Evolutionary conservation across 1,139 yeast species (phyloP).

Genomic region (Meyerozyma smithsonii): DNA sequence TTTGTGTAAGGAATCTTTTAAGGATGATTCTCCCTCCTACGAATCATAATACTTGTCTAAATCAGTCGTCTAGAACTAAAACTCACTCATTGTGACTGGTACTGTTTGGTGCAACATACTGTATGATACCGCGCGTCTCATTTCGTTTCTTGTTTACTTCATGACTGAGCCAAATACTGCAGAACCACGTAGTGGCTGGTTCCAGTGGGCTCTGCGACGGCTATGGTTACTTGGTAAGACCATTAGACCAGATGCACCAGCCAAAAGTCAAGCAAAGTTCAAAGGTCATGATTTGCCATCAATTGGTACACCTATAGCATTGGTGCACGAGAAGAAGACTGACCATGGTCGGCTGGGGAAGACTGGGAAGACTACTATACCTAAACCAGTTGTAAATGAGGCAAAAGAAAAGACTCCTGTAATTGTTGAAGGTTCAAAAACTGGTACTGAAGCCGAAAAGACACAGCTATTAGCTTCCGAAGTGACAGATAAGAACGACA

Average conservation of each 20-base stretch:
- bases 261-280: neutral
- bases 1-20: no score
- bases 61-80: no score
- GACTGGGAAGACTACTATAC: neutral
- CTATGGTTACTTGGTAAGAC: neutral
- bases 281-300: neutral
- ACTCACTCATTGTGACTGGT: no score
- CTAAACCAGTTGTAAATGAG: neutral
- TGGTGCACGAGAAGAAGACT: neutral
- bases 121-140: conserved; percentile 2
- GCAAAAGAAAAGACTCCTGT: neutral
- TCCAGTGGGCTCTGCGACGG: conserved; percentile 1
- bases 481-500: no score
- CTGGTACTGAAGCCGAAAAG: neutral
- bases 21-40: no score
- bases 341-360: neutral
- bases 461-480: no score
- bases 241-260: neutral
- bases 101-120: no score
- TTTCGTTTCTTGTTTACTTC: neutral
- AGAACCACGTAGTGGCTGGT: neutral
- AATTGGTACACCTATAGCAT: neutral
- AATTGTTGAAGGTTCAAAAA: neutral
- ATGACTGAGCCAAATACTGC: neutral
- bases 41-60: no score